Percentiles rank a stretch among this genome's conserved stretches.
phyloP scores from a whole-genome alignment of 768 basidiomycete species.

The Rhodosporidiobolus sp. region DNA sequence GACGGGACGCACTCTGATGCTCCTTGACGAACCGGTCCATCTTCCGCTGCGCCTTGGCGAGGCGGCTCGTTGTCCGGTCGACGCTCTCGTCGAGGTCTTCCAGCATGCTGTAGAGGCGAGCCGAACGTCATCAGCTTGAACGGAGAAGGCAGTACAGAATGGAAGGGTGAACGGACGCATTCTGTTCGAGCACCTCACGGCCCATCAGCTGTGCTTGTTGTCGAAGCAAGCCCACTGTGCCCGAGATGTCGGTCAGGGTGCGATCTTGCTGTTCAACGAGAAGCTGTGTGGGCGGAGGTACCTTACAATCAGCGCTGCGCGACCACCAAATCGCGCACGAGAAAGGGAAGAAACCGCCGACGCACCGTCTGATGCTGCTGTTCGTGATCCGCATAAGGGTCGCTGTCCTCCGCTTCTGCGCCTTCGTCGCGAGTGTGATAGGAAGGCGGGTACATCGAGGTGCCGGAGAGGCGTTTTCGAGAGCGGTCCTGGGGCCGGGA shows the following conservation, averaged over 20 bases:
- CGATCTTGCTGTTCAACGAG: conserved; percentile 85
- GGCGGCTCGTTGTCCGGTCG: conserved; percentile 64
- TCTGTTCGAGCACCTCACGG: conserved; percentile 83
- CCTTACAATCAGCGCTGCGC: not conserved
- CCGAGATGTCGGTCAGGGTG: conserved; percentile 80
- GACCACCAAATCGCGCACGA: not conserved
- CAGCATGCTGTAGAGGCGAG: conserved; percentile 60
- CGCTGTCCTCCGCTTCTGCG: conserved; percentile 8
- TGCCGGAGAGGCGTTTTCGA: conserved; percentile 13
- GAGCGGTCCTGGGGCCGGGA: conserved; percentile 3
- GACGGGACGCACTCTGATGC: conserved; percentile 62
- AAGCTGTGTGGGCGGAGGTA: conserved; percentile 55
- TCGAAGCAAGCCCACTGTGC: conserved; percentile 75
- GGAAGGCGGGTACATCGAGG: conserved; percentile 1
- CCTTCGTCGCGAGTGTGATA: conserved; percentile 9
- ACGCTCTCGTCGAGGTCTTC: conserved; percentile 73
- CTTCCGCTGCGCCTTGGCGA: conserved; percentile 63
- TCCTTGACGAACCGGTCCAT: conserved; percentile 79
- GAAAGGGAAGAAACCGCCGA: conserved; percentile 55
- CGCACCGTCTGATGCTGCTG: conserved; percentile 64
- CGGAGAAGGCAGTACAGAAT: no score
- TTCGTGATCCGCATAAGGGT: conserved; percentile 67
- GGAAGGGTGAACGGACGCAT: conserved; percentile 63
- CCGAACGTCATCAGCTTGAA: no score
- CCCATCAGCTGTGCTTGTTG: conserved; percentile 95